A percentile compares a stretch with the other conserved stretches of the same genome.
Evolutionary conservation across 2,329 filamentous ascomycete genomes (phyloP).

Genomic region (Diaporthe humulicola): DNA sequence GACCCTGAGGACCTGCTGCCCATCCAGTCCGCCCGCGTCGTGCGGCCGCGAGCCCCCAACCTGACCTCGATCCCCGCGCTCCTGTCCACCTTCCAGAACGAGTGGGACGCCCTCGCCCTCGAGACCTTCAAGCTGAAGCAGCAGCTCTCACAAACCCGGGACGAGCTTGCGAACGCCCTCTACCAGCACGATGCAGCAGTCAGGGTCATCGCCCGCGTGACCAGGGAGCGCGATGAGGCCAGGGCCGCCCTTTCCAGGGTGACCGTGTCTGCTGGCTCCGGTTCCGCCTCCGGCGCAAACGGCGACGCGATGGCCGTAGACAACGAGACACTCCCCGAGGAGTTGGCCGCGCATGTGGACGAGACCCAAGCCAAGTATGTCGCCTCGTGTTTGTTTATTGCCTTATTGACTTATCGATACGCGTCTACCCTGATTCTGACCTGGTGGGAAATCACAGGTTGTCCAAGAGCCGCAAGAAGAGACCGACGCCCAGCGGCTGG

Average conservation of each 20-base stretch:
- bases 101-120: slow-evolving; percentile 94
- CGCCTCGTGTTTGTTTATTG: neutral
- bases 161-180: slow-evolving; percentile 92
- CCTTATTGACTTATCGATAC: neutral
- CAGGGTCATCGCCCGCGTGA: slow-evolving; percentile 90
- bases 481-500: slow-evolving; percentile 88
- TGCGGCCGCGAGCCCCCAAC: slow-evolving; percentile 90
- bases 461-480: slow-evolving; percentile 90
- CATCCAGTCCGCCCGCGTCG: slow-evolving; percentile 84
- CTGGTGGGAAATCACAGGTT: slow-evolving; percentile 66
- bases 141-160: slow-evolving; percentile 88
- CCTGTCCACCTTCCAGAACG: slow-evolving; percentile 94
- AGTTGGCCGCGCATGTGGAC: slow-evolving; percentile 80
- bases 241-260: slow-evolving; percentile 89
- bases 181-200: slow-evolving; percentile 99
- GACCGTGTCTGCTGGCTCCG: slow-evolving; percentile 70
- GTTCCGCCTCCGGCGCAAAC: slow-evolving; percentile 60
- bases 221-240: slow-evolving; percentile 93
- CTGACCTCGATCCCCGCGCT: slow-evolving; percentile 97
- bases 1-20: slow-evolving; percentile 87
- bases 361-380: slow-evolving; percentile 84
- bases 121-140: slow-evolving; percentile 94
- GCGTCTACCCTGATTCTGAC: slow-evolving; percentile 7
- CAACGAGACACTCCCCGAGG: slow-evolving; percentile 79
- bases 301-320: slow-evolving; percentile 97